Evolutionary conservation across 495 filamentous ascomycete genomes (phyloP).

Genomic region (Penicillium canescens): DNA sequence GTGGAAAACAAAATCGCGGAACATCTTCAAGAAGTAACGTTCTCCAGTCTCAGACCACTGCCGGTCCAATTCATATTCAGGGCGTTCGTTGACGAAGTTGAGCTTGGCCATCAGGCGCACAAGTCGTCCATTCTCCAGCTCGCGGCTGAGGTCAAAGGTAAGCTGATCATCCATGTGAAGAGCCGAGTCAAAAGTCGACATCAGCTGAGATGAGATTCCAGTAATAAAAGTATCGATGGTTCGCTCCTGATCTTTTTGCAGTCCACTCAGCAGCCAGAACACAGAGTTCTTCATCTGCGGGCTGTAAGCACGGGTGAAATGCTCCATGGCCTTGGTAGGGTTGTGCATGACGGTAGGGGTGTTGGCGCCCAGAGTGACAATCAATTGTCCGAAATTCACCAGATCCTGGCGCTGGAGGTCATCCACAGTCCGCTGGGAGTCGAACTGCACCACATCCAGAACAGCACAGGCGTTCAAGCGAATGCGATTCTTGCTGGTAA

Average conservation of each 20-base stretch:
- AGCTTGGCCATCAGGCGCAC: constrained; percentile 83
- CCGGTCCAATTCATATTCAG: constrained; percentile 71
- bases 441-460: constrained; percentile 81
- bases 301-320: constrained; percentile 70
- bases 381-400: constrained; percentile 78
- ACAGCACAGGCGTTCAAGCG: constrained; percentile 87
- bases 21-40: constrained; percentile 87
- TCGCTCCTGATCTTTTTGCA: constrained; percentile 54
- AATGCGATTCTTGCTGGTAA: constrained; percentile 70
- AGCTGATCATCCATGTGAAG: constrained; percentile 77
- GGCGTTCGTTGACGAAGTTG: constrained; percentile 81
- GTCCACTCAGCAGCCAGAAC: constrained; percentile 67
- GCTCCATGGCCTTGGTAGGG: constrained; percentile 64
- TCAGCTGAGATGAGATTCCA: constrained; percentile 72
- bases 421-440: constrained; percentile 59
- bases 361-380: constrained; percentile 74
- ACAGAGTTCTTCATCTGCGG: constrained; percentile 72
- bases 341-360: constrained; percentile 57
- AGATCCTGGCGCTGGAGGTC: constrained; percentile 90
- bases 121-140: constrained; percentile 89
- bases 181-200: constrained; percentile 67
- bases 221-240: constrained; percentile 75
- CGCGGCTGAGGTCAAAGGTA: constrained; percentile 65
- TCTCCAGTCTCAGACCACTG: constrained; percentile 89
- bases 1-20: constrained; percentile 97